Evolutionary conservation across 2,329 filamentous ascomycete genomes (phyloP).

Genomic region (Colletotrichum graminicola): DNA sequence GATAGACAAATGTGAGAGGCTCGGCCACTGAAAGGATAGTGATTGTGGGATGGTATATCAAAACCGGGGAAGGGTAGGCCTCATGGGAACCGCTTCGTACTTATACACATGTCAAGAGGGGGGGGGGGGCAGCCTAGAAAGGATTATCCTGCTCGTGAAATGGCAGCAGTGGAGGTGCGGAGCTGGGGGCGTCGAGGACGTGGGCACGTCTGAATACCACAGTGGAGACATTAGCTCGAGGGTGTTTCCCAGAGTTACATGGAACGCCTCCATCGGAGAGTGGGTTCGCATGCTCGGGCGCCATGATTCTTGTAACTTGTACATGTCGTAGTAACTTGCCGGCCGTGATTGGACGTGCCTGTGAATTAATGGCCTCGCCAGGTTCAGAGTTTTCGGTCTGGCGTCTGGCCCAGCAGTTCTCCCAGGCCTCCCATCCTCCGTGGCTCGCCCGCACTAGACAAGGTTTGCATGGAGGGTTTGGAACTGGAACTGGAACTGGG

Average conservation of each 20-base stretch:
- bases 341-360: constrained; percentile 31
- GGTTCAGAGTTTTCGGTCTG: constrained; percentile 39
- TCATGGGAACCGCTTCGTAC: constrained; percentile 26
- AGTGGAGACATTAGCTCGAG: constrained; percentile 33
- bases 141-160: constrained; percentile 17
- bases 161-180: constrained; percentile 36
- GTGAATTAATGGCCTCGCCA: constrained; percentile 31
- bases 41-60: constrained; percentile 34
- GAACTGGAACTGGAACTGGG: constrained; percentile 34
- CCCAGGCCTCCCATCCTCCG: constrained; percentile 29
- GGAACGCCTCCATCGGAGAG: constrained; percentile 34
- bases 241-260: constrained; percentile 40
- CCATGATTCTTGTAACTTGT: constrained; percentile 30
- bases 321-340: constrained; percentile 32
- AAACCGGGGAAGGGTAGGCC: constrained; percentile 5
- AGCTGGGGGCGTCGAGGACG: constrained; percentile 34
- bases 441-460: constrained; percentile 9
- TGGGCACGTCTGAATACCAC: constrained; percentile 10
- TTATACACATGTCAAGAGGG: constrained; percentile 33
- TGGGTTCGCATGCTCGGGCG: constrained; percentile 29
- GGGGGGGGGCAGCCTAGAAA: constrained; percentile 11
- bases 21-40: constrained; percentile 41
- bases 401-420: constrained; percentile 35
- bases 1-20: constrained; percentile 37
- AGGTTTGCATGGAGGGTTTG: constrained; percentile 15